phyloP scores from a whole-genome alignment of 2,329 filamentous ascomycete species.

The Pezizomycotina sp. region DNA sequence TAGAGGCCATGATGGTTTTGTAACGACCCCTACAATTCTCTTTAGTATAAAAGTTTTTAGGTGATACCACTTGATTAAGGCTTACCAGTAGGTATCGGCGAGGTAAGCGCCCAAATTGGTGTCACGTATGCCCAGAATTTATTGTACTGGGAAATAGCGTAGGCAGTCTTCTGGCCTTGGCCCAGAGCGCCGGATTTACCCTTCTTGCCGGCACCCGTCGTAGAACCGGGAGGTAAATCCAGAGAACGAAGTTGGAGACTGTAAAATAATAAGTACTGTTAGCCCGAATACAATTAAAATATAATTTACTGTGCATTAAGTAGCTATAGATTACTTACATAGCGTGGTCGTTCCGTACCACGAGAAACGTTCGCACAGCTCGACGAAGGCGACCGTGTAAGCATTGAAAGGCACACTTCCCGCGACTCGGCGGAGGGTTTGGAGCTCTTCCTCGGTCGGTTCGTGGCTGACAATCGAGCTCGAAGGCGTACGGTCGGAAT shows the following conservation, averaged over 20 bases:
- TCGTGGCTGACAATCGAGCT: too few species aligned
- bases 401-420: slow-evolving; percentile 40
- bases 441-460: slow-evolving; percentile 38
- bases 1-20: slow-evolving; percentile 41
- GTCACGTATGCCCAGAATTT: slow-evolving; percentile 42
- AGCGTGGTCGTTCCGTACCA: slow-evolving; percentile 44
- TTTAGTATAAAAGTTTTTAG: slow-evolving; percentile 36
- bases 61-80: slow-evolving; percentile 23
- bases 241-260: slow-evolving; percentile 46
- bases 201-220: slow-evolving; percentile 37
- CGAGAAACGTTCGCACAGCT: slow-evolving; percentile 42
- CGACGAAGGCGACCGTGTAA: slow-evolving; percentile 41
- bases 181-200: slow-evolving; percentile 38
- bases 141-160: slow-evolving; percentile 39
- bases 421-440: slow-evolving; percentile 36
- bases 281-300: slow-evolving; percentile 34
- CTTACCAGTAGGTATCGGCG: slow-evolving; percentile 17
- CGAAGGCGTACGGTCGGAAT: too few species aligned
- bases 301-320: slow-evolving; percentile 34
- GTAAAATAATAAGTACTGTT: slow-evolving; percentile 6
- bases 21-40: slow-evolving; percentile 44
- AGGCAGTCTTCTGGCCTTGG: slow-evolving; percentile 41
- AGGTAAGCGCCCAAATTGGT: slow-evolving; percentile 28
- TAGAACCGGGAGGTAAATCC: slow-evolving; percentile 38
- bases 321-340: slow-evolving; percentile 34